Base-by-base conservation (phyloP, 1,284 basidiomycete species). In the Paramarasmius palmivorus region DNA sequence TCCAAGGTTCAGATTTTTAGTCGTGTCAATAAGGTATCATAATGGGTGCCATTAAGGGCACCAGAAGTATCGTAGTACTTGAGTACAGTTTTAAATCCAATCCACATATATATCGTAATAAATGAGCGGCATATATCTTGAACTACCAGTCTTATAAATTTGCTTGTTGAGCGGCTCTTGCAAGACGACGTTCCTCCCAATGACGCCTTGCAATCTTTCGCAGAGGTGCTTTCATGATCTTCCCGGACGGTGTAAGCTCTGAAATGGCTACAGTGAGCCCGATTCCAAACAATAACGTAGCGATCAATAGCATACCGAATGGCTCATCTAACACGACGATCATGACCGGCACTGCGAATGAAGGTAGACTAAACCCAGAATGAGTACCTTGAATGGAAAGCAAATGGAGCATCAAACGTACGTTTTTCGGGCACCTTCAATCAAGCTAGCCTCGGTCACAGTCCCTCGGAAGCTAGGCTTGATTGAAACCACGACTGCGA, bases 271-370 rank as follows among this genome's bases (percentile, higher is more conserved):
- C 12, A 12, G 36, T 35, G 23, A 50, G 26, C 14, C 20, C n/a
- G n/a, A 40, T 5, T 29, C 12, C 19, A 26, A 5, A 29, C 44
- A n/a, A 3, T 17, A 25, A n/a, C 41, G 15, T 20, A 26, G 29
- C 23, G 39, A 45, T 3, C 10, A 39, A 37, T n/a, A 19, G 61
- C 73, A 55, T 58, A 76, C 75, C 70, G 50, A 78, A 72, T 8
- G 76, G 72, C 20, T 75, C 65, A 35, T 76, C 66, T 29, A 68
- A 64, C 26, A 83, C 65, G 26, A 83, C 55, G 55, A 86, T 70
- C 76, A 84, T 79, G n/a, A 78, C 79, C 35, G 83, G 83, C 19
- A 84, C 73, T 25, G 81, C 79, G 61, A 78, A 81, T 53, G 71
- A 65, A 40, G 82, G 79, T 56, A 83, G 73, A 37, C 81, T 81